Conservation (phyloP, 768 basidiomycete species). For the Phlegmacium glaucopus region DNA sequence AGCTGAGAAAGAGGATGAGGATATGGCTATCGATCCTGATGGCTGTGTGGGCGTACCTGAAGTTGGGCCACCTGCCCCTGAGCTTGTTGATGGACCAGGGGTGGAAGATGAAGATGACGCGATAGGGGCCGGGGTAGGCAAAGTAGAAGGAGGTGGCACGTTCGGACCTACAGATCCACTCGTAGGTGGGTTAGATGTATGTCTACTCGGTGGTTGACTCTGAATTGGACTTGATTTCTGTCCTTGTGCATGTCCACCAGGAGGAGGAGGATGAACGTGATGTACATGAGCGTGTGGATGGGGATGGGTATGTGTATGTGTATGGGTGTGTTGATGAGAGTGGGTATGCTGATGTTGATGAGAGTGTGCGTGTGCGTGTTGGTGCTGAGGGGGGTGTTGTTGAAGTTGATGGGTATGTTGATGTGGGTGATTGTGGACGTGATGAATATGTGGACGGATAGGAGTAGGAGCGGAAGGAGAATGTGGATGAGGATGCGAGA, state of each 20-base stretch:
- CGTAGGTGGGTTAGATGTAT: background rate
- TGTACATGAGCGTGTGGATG: background rate
- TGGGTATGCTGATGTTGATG: background rate
- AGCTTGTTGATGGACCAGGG: background rate
- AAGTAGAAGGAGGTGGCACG: no score
- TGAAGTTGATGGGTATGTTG: constrained; percentile 4
- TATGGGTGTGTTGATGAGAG: background rate
- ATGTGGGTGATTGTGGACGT: constrained; percentile 9
- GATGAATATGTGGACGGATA: constrained; percentile 5
- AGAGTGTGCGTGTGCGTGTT: background rate
- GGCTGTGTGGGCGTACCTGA: background rate
- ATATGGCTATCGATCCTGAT: no score
- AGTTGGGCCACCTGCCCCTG: background rate
- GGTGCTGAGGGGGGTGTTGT: background rate
- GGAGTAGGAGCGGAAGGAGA: background rate
- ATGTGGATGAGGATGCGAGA: background rate
- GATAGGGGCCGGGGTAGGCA: background rate
- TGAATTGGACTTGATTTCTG: background rate
- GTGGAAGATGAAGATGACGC: background rate
- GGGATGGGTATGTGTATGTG: background rate
- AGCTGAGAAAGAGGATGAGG: no score
- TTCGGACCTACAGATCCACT: no score
- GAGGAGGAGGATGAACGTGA: background rate
- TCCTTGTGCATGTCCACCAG: background rate
- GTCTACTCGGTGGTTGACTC: background rate